Conservation (phyloP, 1,139 yeast genomes). For the Suhomyces bokatorum region DNA sequence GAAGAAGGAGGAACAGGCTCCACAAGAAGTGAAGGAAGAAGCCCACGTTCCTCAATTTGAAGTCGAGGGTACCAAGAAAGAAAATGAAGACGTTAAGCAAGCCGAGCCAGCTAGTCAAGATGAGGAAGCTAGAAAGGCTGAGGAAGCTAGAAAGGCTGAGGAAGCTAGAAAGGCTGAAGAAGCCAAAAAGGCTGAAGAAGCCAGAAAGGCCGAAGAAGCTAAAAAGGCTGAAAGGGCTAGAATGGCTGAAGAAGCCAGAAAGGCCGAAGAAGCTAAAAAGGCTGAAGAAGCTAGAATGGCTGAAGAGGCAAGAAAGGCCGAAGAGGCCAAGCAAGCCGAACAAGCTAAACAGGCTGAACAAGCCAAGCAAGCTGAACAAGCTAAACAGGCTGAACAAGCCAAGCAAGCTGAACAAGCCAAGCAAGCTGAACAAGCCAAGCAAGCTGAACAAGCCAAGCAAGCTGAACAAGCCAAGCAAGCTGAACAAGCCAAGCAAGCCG, state of each 20-base stretch:
- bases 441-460: too few species aligned
- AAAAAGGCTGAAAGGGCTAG: slow-evolving; percentile 8
- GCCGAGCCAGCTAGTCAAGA: not conserved
- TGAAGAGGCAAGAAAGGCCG: too few species aligned
- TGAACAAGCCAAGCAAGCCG: not conserved
- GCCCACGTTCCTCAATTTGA: slow-evolving; percentile 28
- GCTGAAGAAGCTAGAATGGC: too few species aligned
- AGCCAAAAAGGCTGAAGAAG: too few species aligned
- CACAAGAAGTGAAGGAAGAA: slow-evolving; percentile 11
- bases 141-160: too few species aligned
- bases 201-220: slow-evolving; percentile 5
- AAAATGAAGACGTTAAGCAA: slow-evolving; percentile 1
- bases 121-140: not conserved
- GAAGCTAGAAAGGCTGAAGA: too few species aligned
- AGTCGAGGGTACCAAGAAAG: slow-evolving; percentile 17
- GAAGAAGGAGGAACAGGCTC: slow-evolving; percentile 3
- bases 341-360: too few species aligned
- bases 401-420: slow-evolving; percentile 5
- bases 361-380: too few species aligned
- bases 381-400: slow-evolving; percentile 4
- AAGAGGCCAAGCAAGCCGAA: too few species aligned
- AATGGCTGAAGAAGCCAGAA: not conserved
- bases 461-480: too few species aligned
- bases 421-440: too few species aligned
- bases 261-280: too few species aligned